Base-by-base conservation (phyloP, 331 rosid genomes). In the Acacia pycnantha region DNA sequence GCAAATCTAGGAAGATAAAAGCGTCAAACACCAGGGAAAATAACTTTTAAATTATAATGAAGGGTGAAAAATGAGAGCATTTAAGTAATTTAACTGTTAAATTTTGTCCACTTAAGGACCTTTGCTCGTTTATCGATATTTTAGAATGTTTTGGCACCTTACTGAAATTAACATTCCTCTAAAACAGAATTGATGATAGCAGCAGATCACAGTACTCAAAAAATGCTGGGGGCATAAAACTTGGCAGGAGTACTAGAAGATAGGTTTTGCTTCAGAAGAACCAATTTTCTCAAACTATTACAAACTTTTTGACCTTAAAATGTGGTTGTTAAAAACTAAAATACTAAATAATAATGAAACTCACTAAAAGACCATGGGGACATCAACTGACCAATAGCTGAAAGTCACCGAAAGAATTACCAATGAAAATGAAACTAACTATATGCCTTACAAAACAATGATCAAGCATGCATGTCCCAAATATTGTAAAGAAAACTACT, bases 381-480 rank as follows among this genome's bases (percentile, higher is more conserved):
- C 12, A 50, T 70, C 51, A n/a, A 41, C 51, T n/a, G n/a, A 43
- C 56, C 54, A 70, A 22, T 24, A 24, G 37, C 11, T 11, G 67
- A 22, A 26, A 26, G 67, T 11, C 19, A 26, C 67, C 35, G 18
- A 4, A 61, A 44, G 56, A 46, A 56, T 24, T 12, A 66, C 37
- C 77, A 62, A 51, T 10, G 54, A 84, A 81, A 73, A 47, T 37
- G 74, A 6, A 78, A 78, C 44, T 18, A 73, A 69, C 31, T 24
- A 50, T 27, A 26, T 24, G 43, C 47, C 26, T 37, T 59, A 3
- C n/a, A 8, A 81, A 62, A 64, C 11, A 62, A 47, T 33, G 50
- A 69, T 72, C 37, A 59, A 26, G 43, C 22, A 44, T 43, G 56
- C 74, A 12, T 27, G 69, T 15, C 56, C 19, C 15, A 43, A 70